Base-by-base conservation (phyloP, 495 filamentous ascomycete species). In the Penicillium silybi region DNA sequence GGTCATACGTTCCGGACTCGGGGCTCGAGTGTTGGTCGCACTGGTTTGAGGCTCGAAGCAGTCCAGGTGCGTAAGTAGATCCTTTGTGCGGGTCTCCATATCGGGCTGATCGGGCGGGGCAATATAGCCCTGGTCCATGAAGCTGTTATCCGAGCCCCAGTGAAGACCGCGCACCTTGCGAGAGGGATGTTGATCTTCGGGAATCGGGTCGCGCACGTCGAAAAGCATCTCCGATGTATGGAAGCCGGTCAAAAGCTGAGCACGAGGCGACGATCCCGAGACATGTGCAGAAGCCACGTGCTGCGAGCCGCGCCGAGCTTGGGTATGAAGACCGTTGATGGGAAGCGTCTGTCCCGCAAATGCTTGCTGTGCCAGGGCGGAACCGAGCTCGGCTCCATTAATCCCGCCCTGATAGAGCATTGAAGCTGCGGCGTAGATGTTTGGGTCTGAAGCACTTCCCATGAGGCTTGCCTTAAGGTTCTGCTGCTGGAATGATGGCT, bases 131-230 rank as follows among this genome's bases (percentile, higher is more conserved):
- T 81, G 76, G 10, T 72, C 68, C 55, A 71, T 74, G 52, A 89
- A 89, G 45, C 72, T 76, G 5, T 74, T 60, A 66, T 89, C 86
- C 0, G 86, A 85, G 17, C 86, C 86, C 76, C 81, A 89, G 16
- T 79, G 80, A 22, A 86, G 65, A 15, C 64, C 62, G 13, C 70
- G 66, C 18, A 59, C 62, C 49, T 73, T 74, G 8, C 65, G 55
- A 22, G 65, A 67, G 10, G 66, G 61, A 52, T 75, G 73, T 47
- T 71, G 69, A 35, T 75, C 73, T 17, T 54, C 61, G 8, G 69
- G 68, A 26, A 70, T 67, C 1, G 73, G 69, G 22, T 75, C 65
- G 19, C 65, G 67, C 9, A 69, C 65, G 58, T 74, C 69, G 42
- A 77, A 77, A 8, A 74, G 62, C 72, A 75, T 75, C 43, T 75